These are phyloP conservation scores for Myrmaecium sp. DNA, from an alignment of 2,329 filamentous ascomycete genomes.

Conservation along the genomic window DNA sequence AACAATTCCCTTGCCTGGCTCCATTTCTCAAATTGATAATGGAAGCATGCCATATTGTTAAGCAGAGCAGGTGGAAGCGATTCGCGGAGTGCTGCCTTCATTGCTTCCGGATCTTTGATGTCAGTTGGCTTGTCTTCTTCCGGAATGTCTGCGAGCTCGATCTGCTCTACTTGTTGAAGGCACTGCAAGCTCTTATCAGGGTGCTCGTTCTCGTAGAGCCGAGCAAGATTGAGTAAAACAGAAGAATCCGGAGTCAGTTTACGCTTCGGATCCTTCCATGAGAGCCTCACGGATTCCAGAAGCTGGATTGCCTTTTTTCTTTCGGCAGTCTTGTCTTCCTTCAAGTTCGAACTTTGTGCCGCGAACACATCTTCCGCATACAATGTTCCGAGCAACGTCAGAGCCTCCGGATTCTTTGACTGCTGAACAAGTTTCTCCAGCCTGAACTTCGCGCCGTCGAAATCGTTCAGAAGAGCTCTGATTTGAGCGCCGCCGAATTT, in stretches of 20 bases:
- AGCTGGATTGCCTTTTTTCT: conserved; percentile 72
- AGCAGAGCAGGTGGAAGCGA: conserved; percentile 75
- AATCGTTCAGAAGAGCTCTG: conserved; percentile 65
- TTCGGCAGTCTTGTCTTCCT: conserved; percentile 76
- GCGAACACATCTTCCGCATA: conserved; percentile 90
- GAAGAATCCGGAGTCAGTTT: conserved; percentile 66
- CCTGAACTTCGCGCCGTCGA: conserved; percentile 80
- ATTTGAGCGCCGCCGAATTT: conserved; percentile 91
- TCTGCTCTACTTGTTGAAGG: conserved; percentile 76
- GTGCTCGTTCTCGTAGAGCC: conserved; percentile 70
- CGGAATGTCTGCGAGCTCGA: conserved; percentile 66
- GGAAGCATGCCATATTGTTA: conserved; percentile 95
- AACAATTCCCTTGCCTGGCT: conserved; percentile 72
- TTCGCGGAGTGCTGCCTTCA: conserved; percentile 50
- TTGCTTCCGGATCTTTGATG: conserved; percentile 24
- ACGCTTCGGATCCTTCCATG: conserved; percentile 89
- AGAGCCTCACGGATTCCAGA: conserved; percentile 65
- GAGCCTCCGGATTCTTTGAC: conserved; percentile 68
- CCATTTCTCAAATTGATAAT: conserved; percentile 74
- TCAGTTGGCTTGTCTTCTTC: conserved; percentile 51
- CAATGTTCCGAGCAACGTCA: conserved; percentile 78
- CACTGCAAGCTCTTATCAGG: conserved; percentile 89
- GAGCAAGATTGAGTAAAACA: conserved; percentile 78
- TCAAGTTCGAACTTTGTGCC: conserved; percentile 51
- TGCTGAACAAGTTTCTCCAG: conserved; percentile 89